Conservation (phyloP, 345 rosid genomes). For the Erucastrum elatum region DNA sequence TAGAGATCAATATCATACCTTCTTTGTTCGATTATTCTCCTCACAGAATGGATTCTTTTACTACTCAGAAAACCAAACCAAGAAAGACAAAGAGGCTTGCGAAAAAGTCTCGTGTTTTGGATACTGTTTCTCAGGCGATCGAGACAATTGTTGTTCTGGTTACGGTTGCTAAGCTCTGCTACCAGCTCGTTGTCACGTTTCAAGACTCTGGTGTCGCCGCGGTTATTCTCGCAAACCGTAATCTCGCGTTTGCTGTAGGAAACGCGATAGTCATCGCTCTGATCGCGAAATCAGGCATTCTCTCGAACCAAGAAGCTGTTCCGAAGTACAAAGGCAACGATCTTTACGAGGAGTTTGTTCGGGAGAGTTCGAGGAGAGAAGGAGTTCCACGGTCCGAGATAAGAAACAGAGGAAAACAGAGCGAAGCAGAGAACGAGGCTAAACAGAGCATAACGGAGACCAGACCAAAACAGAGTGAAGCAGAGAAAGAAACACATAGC, state of each 20-base stretch:
- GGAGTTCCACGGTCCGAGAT: slow-evolving; percentile 10
- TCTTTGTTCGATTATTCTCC: neutral
- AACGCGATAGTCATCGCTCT: slow-evolving; percentile 70
- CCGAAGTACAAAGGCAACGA: slow-evolving; percentile 35
- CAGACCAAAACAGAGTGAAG: neutral
- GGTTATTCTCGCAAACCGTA: slow-evolving; percentile 54
- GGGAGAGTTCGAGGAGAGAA: slow-evolving; percentile 44
- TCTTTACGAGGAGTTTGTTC: slow-evolving; percentile 51
- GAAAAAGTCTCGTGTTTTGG: slow-evolving; percentile 51
- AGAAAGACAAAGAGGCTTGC: slow-evolving; percentile 51
- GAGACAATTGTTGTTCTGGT: slow-evolving; percentile 55
- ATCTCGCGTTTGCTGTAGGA: slow-evolving; percentile 67
- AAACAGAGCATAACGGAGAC: slow-evolving; percentile 5
- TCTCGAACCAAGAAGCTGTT: slow-evolving; percentile 40
- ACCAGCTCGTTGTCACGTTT: slow-evolving; percentile 52
- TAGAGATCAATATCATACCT: slow-evolving; percentile 5
- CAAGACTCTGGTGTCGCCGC: slow-evolving; percentile 56
- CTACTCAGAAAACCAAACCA: slow-evolving; percentile 43
- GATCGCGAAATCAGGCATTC: slow-evolving; percentile 58
- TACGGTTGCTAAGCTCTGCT: slow-evolving; percentile 54
- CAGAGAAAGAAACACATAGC: slow-evolving; percentile 15
- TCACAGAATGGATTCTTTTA: slow-evolving; percentile 59
- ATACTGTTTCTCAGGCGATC: slow-evolving; percentile 46
- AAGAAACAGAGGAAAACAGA: slow-evolving; percentile 39
- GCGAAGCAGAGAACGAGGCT: neutral